Base-by-base conservation (phyloP, 2,329 filamentous ascomycete species). In the Zymoseptoria ardabiliae region DNA sequence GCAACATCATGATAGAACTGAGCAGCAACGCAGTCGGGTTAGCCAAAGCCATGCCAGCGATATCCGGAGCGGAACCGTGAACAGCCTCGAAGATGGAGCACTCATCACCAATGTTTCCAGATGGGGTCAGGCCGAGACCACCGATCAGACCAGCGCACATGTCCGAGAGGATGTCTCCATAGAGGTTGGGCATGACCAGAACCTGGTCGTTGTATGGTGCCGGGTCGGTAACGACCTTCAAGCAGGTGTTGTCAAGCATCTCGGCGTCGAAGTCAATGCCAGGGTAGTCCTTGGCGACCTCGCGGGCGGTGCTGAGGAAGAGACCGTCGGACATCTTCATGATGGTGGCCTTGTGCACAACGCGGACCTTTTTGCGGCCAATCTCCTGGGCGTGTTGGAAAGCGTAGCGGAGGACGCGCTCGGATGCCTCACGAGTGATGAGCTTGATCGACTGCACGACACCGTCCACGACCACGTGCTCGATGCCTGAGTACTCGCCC, bases 291-390 rank as follows among this genome's bases (percentile, higher is more conserved):
- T 96, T 96, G 77, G 91, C 83, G 68, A 99, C 85, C 63, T 94
- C 85, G 69, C 86, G 82, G 69, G 88, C 94, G 64, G 89, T 91
- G 77, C 84, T 89, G 69, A 99, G 85, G 87, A 99, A 99, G 63
- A 99, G 90, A 80, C 94, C 94, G 77, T 99, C 94, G 75, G 89
- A 93, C 90, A 97, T 96, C 87, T 99, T 99, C 94, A 99, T 99
- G 82, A 99, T 99, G 74, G 94, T 97, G 76, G 94, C 94, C 86
- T 99, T 99, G 89, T 99, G 94, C 65, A 97, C 92, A 61, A 91
- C 93, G 73, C 92, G 91, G 72, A 97, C 93, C 89, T 97, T 97
- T 76, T 86, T 92, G 82, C 90, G 90, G 79, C 92, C 91, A 73
- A 97, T 89, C 70, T 90, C 85, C 78, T 94, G 84, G 69, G 94